Conservation (phyloP, 768 basidiomycete genomes). For the Pholiota microspora region DNA sequence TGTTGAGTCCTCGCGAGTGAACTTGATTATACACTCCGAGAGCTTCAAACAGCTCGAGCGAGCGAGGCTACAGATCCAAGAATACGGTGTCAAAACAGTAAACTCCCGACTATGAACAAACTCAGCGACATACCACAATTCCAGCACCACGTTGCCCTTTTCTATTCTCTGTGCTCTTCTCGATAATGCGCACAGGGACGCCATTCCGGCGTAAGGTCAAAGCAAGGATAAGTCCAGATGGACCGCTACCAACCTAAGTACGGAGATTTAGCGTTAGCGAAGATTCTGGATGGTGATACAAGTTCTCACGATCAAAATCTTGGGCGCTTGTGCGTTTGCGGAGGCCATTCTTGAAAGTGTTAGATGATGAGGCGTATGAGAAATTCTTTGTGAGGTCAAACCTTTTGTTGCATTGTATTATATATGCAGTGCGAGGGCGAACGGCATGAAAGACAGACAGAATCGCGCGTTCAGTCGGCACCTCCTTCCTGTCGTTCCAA, state of each 20-base stretch:
- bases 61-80: constrained; percentile 33
- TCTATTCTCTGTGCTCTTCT: constrained; percentile 34
- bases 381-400: no score
- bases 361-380: no score
- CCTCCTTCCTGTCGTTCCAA: no score
- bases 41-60: constrained; percentile 39
- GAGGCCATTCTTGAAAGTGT: no score
- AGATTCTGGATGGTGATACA: no score
- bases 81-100: not conserved
- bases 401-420: no score
- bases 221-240: constrained; percentile 41
- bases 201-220: constrained; percentile 40
- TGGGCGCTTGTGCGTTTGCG: no score
- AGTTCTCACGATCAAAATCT: no score
- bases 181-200: constrained; percentile 48
- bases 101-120: not conserved
- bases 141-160: constrained; percentile 36
- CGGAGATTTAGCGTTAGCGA: no score
- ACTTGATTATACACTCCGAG: constrained; percentile 36
- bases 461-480: no score
- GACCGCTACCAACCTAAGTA: constrained; percentile 41
- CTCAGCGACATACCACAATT: constrained; percentile 25
- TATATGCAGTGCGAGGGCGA: no score
- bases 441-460: no score
- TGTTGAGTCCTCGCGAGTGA: constrained; percentile 19